Percentiles rank a stretch among this genome's conserved stretches.
phyloP scores from a whole-genome alignment of 306 rosid genomes.

The Vigna reflexopilosa region DNA sequence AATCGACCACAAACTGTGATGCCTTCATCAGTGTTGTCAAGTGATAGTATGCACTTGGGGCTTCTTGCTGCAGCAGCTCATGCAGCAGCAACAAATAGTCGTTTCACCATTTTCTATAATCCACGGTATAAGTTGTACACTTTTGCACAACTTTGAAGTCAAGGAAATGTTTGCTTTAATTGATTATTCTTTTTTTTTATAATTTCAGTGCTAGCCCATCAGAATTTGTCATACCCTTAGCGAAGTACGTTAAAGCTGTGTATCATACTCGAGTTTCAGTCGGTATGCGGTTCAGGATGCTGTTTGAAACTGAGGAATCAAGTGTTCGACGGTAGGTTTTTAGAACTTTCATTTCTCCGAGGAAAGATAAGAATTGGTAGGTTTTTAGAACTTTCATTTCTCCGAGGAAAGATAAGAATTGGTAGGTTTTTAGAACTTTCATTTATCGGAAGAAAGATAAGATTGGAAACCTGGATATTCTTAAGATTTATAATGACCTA shows the following conservation, averaged over 20 bases:
- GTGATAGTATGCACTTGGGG: constrained; percentile 99
- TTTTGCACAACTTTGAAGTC: not conserved
- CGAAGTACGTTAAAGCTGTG: constrained; percentile 91
- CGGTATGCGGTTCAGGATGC: constrained; percentile 98
- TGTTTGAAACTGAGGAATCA: constrained; percentile 98
- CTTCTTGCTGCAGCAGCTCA: constrained; percentile 99
- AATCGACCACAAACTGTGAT: constrained; percentile 93
- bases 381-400: constrained; percentile 30
- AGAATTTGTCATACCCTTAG: constrained; percentile 90
- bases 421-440: constrained; percentile 57
- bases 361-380: constrained; percentile 48
- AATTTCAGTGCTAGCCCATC: constrained; percentile 91
- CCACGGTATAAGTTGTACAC: constrained; percentile 67
- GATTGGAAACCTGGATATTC: not conserved
- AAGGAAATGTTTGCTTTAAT: not conserved
- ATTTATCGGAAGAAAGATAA: not conserved
- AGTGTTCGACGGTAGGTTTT: constrained; percentile 87
- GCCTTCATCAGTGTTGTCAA: constrained; percentile 98
- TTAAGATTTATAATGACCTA: not conserved
- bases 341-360: not conserved
- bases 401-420: no score
- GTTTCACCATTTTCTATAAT: constrained; percentile 93
- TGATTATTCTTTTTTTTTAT: constrained; percentile 33
- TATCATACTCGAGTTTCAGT: constrained; percentile 96
- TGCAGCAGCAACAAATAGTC: constrained; percentile 97